Evolutionary conservation across 371 early-diverging fungal species (phyloP).

Genomic region (Choanephora cucurbitarum): DNA sequence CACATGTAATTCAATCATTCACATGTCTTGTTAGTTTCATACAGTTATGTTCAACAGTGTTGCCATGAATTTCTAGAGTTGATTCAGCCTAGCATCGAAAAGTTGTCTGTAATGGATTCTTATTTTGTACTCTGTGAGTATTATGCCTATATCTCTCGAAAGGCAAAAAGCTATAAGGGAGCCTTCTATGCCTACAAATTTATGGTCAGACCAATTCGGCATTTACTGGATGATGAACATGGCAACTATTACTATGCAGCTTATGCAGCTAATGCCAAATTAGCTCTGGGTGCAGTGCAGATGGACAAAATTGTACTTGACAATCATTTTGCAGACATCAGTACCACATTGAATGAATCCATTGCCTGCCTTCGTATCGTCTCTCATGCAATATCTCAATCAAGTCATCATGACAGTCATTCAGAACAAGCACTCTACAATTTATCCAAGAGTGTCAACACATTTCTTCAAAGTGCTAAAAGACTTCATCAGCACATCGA

Average conservation of each 20-base stretch:
- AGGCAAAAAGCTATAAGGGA: constrained; percentile 34
- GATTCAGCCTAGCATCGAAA: constrained; percentile 10
- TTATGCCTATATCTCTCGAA: constrained; percentile 35
- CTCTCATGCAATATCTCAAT: not conserved
- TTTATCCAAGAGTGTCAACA: constrained; percentile 32
- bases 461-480: constrained; percentile 25
- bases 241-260: constrained; percentile 34
- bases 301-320: constrained; percentile 28
- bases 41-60: constrained; percentile 24
- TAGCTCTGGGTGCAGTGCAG: constrained; percentile 34
- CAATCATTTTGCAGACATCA: constrained; percentile 26
- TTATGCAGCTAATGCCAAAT: constrained; percentile 34
- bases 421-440: constrained; percentile 24
- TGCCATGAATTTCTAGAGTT: constrained; percentile 26
- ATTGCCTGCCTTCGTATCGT: constrained; percentile 18
- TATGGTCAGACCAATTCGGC: constrained; percentile 28
- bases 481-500: constrained; percentile 18
- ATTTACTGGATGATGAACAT: constrained; percentile 8
- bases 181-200: constrained; percentile 32
- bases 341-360: constrained; percentile 23
- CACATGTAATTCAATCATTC: not conserved
- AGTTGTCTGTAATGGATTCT: constrained; percentile 32
- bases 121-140: constrained; percentile 47
- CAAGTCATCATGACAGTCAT: constrained; percentile 7
- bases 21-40: constrained; percentile 16